These are phyloP conservation scores for Pontederia paniculata DNA, from an alignment of 176 grass and related monocot species.

Conservation along the genomic window DNA sequence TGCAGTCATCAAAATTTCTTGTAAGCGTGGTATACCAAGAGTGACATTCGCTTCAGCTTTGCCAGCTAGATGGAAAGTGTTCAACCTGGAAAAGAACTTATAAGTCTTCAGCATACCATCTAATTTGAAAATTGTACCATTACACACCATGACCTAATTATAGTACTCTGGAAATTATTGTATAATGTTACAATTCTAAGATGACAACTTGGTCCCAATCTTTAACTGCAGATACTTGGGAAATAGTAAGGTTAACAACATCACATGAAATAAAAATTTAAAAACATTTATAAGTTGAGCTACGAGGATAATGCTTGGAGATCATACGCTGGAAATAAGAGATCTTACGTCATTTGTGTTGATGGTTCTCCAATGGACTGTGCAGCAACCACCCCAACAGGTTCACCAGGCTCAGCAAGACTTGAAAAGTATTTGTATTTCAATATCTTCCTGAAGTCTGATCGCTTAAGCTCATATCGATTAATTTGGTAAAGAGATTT, in stretches of 20 bases:
- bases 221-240: too few species aligned
- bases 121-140: too few species aligned
- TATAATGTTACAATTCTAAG: too few species aligned
- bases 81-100: constrained; percentile 41
- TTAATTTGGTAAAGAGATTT: constrained; percentile 20
- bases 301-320: too few species aligned
- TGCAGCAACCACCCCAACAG: constrained; percentile 86
- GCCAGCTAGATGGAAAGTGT: constrained; percentile 95
- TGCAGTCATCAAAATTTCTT: constrained; percentile 86
- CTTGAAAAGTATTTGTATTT: constrained; percentile 53
- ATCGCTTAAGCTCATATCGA: not conserved
- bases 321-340: constrained; percentile 2
- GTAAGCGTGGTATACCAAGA: constrained; percentile 74
- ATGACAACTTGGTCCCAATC: too few species aligned
- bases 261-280: not conserved
- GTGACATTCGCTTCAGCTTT: constrained; percentile 94
- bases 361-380: constrained; percentile 96
- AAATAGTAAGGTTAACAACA: not conserved
- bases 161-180: too few species aligned
- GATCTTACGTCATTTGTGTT: constrained; percentile 93
- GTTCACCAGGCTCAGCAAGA: constrained; percentile 74
- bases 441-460: constrained; percentile 45
- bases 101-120: too few species aligned
- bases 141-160: too few species aligned
- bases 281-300: not conserved